These are phyloP conservation scores for Rhizopogon parksii DNA, from an alignment of 1,284 basidiomycete species.

Conservation along the genomic window DNA sequence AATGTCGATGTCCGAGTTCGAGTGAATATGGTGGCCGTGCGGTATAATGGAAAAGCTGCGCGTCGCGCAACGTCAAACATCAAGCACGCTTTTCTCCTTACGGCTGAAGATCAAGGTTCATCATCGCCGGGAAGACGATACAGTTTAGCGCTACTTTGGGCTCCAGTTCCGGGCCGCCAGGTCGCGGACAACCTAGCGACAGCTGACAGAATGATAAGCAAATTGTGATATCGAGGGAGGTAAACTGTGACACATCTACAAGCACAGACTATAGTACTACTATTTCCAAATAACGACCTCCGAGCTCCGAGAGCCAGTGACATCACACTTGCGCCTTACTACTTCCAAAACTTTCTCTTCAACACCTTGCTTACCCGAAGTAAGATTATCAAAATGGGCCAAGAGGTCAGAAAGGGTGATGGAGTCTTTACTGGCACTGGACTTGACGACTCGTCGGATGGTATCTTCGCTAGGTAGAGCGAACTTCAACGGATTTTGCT, in stretches of 20 bases:
- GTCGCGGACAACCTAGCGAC: neutral
- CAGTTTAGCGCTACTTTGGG: neutral
- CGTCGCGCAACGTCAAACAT: conserved; percentile 19
- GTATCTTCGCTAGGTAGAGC: conserved; percentile 64
- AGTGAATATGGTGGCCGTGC: conserved; percentile 24
- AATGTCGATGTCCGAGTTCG: conserved; percentile 16
- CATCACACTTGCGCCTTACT: conserved; percentile 51
- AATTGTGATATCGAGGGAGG: neutral
- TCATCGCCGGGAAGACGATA: neutral
- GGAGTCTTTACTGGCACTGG: conserved; percentile 48
- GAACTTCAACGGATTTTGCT: conserved; percentile 44
- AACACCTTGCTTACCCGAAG: conserved; percentile 60
- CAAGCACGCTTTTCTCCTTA: conserved; percentile 5
- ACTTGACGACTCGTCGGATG: conserved; percentile 53
- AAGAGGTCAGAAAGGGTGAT: conserved; percentile 57
- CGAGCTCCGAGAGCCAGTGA: conserved; percentile 48
- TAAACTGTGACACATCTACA: conserved; percentile 10
- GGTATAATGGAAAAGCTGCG: conserved; percentile 18
- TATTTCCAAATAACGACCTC: conserved; percentile 58
- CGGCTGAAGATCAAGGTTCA: conserved; percentile 1
- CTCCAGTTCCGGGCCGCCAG: neutral
- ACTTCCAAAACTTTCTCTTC: conserved; percentile 72
- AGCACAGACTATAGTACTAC: conserved; percentile 29
- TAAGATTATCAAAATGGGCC: conserved; percentile 42
- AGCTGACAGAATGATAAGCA: neutral